Evolutionary conservation across 2,329 filamentous ascomycete species (phyloP).

Genomic region (Pyricularia sp.): DNA sequence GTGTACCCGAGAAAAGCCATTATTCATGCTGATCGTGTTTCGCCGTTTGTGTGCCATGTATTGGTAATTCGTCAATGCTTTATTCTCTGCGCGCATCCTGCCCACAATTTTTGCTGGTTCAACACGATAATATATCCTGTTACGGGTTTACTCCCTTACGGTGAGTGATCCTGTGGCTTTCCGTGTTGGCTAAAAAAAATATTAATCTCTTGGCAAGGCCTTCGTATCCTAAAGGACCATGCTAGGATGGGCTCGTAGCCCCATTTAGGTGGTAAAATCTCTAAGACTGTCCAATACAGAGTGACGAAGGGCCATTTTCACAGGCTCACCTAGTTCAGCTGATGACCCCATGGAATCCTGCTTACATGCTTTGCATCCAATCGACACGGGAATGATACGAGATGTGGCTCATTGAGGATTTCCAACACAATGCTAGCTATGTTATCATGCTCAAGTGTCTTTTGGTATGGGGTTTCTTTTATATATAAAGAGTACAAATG

Average conservation of each 20-base stretch:
- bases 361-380: neutral
- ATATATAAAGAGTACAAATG: neutral
- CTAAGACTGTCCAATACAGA: neutral
- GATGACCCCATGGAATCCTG: neutral
- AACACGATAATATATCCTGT: neutral
- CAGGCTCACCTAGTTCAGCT: neutral
- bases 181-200: neutral
- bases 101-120: neutral
- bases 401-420: neutral
- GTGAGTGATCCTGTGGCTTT: neutral
- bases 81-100: neutral
- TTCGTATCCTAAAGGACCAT: neutral
- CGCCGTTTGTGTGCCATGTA: neutral
- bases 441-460: neutral
- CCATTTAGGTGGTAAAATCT: neutral
- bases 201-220: neutral
- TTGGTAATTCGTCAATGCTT: neutral
- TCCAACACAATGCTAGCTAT: neutral
- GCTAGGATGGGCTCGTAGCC: neutral
- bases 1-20: neutral
- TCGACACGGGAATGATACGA: neutral
- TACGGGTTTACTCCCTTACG: neutral
- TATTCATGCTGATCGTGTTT: neutral
- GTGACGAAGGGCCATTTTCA: neutral
- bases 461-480: neutral